Evolutionary conservation across 2,329 filamentous ascomycete species (phyloP), one percentile per base, ranked within the genome.

Genomic region (Trichoderma harzianum): DNA sequence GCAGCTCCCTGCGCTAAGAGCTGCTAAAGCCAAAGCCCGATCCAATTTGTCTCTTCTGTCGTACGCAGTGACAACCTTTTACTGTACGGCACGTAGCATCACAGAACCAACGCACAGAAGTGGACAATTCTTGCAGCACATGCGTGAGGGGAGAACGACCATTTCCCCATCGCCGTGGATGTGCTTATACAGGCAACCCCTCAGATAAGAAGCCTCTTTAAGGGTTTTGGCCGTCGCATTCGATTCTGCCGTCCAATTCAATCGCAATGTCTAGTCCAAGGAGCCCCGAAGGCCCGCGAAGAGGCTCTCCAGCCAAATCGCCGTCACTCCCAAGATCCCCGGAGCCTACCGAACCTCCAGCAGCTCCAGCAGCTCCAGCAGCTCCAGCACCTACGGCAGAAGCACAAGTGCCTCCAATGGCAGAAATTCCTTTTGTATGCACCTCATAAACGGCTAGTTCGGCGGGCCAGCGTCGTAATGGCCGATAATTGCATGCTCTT

Each of bases 401-500:
- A 14, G 55, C 14, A 26, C 26, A 36, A 14, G 43, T 26, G 10
- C 51, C 53, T n/a, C 47, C 43, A 18, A 43, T 28, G 28, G n/a
- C 32, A 24, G 62, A 68, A 11, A 68, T 71, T 1, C 69, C 69
- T 7, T 71, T 67, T 71, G 69, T 71, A 71, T 39, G 69, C 26
- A 24, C 12, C 18, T 30, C 36, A 36, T 11, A 10, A 28, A 30
- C 14, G 36, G 24, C 57, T 34, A n/a, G 21, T 58, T 32, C 11
- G 21, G 18, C 26, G 14, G n/a, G 24, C 18, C 14, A 34, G 43
- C 14, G n/a, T 51, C n/a, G 26, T 32, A 47, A 32, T 36, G 24
- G 26, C 24, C 34, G 12, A 24, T 3, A n/a, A n/a, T 21, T n/a
- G 34, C 8, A 7, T 8, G 12, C 16, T 8, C 10, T n/a, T 30